Evolutionary conservation across 768 basidiomycete genomes (phyloP), one percentile per base, ranked within the genome.

Genomic region (Naganishia friedmannii): DNA sequence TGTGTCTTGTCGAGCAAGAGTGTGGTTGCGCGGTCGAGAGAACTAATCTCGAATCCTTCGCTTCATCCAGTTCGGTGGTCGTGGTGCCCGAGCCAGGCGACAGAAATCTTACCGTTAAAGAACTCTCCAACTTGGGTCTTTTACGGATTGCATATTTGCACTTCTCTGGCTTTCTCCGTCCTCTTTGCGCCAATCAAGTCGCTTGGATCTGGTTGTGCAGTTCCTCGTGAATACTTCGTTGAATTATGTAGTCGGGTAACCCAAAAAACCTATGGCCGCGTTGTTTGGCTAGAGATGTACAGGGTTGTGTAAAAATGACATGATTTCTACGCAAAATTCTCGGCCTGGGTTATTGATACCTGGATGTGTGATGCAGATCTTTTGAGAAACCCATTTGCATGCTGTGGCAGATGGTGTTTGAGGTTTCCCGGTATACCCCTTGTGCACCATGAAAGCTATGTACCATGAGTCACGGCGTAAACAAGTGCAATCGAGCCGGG

Each of bases 41-140:
- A 12, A 17, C 31, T 45, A 10, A 21, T 21, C 15, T n/a, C 31
- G n/a, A 31, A 37, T 53, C 51, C 13, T 17, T 32, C 10, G 7
- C 15, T n/a, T 29, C 55, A 45, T 46, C 9, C 65, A 70, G 85
- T 97, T 98, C 82, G 95, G 94, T 87, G 94, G 94, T 86, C 86
- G 86, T 82, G 94, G 94, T 88, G 94, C 94, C 75, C 92, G 94
- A 87, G 93, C 93, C 70, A 91, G 93, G 85, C 89, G 93, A 84
- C 94, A 96, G 86, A 96, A 89, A 92, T 93, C 73, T 67, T 75
- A 73, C 73, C 73, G 75, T 54, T 76, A 74, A 74, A 71, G 68
- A 68, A 39, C 28, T 65, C 28, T 56, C 42, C 48, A 10, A 26
- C 31, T 68, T 54, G 54, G 48, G n/a, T 39, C 28, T n/a, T 53